Evolutionary conservation across 192 early-diverging fungal genomes (phyloP).

Genomic region (Pilaira anomala): DNA sequence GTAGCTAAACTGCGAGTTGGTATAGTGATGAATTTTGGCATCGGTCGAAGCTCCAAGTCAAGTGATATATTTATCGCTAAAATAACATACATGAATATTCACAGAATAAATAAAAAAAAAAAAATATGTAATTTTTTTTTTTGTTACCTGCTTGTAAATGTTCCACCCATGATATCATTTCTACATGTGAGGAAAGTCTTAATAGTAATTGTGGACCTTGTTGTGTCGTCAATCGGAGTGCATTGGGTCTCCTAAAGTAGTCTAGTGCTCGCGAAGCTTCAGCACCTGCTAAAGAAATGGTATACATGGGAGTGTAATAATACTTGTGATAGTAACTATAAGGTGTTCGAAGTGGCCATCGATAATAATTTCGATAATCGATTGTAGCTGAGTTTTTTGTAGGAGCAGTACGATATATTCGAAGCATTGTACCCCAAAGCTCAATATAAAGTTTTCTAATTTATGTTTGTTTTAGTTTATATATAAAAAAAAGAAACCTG

Average conservation of each 20-base stretch:
- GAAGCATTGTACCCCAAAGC: constrained; percentile 42
- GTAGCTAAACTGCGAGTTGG: constrained; percentile 19
- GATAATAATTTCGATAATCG: neutral
- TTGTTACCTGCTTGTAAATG: constrained; percentile 42
- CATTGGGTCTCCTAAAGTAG: constrained; percentile 45
- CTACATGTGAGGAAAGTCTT: constrained; percentile 38
- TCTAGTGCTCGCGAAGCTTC: constrained; percentile 36
- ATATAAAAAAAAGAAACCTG: neutral
- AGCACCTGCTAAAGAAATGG: constrained; percentile 23
- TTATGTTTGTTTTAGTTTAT: no score
- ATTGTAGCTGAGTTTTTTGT: neutral
- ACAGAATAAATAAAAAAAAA: no score
- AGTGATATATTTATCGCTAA: constrained; percentile 43
- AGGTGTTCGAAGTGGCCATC: constrained; percentile 1
- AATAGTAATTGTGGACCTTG: constrained; percentile 41
- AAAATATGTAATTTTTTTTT: neutral
- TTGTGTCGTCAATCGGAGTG: constrained; percentile 37
- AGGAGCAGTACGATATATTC: constrained; percentile 18
- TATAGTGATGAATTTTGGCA: constrained; percentile 52
- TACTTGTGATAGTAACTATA: constrained; percentile 13
- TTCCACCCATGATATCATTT: constrained; percentile 49
- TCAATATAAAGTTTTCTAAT: constrained; percentile 45
- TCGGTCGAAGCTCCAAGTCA: constrained; percentile 42
- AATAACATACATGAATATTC: no score
- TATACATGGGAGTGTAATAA: constrained; percentile 17